A percentile compares a stretch with the other conserved stretches of the same genome.
Evolutionary conservation across 345 rosid species (phyloP).

Genomic region (Hypericum perforatum): DNA sequence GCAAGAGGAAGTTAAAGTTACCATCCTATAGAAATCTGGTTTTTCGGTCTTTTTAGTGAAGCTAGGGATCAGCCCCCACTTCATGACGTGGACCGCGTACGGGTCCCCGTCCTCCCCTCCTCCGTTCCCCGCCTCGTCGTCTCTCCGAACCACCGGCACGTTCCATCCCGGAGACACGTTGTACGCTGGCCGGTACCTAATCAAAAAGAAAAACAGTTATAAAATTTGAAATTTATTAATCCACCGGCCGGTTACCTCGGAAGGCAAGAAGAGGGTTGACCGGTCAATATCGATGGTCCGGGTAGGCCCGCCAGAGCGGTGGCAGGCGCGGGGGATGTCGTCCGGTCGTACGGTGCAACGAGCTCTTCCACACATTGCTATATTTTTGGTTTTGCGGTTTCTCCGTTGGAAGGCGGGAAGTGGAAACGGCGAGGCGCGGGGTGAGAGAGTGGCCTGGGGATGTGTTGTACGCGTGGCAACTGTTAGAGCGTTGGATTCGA

Average conservation of each 20-base stretch:
- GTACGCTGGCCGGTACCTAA: constrained; percentile 70
- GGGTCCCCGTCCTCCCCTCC: constrained; percentile 33
- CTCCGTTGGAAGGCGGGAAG: no score
- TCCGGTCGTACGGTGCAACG: constrained; percentile 66
- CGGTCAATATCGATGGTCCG: constrained; percentile 45
- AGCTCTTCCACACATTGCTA: constrained; percentile 69
- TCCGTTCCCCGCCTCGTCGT: constrained; percentile 28
- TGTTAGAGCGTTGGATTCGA: no score
- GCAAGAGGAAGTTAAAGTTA: constrained; percentile 7
- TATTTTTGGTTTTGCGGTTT: no score
- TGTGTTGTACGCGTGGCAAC: no score
- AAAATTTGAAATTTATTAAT: neutral
- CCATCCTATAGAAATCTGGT: constrained; percentile 85
- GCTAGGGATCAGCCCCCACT: constrained; percentile 82
- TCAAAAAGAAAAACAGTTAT: neutral
- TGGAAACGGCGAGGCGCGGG: no score
- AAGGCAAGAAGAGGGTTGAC: constrained; percentile 16
- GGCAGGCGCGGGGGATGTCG: constrained; percentile 58
- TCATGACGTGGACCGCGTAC: constrained; percentile 65
- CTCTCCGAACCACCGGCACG: constrained; percentile 59
- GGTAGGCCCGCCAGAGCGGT: constrained; percentile 30
- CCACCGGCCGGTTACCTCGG: neutral
- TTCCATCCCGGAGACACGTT: constrained; percentile 65
- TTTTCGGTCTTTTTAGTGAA: constrained; percentile 70
- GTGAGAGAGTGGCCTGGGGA: no score